Evolutionary conservation across 2,329 filamentous ascomycete genomes (phyloP), one percentile per base, ranked within the genome.

Genomic region (Penicillium concentricum): DNA sequence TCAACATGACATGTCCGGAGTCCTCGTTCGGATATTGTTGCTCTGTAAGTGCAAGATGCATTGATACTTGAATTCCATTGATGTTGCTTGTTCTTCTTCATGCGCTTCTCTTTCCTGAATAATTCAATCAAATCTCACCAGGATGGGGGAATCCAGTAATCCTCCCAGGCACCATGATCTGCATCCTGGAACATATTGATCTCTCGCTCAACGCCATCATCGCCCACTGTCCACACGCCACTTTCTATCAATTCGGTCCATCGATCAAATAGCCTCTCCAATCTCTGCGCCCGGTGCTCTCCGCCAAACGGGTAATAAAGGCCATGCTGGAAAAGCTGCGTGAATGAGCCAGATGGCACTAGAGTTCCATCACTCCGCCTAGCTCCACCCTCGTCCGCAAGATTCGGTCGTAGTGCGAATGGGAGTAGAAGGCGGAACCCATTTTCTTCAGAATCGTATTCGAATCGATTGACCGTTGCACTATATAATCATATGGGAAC

Each of bases 201-300:
- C 5, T 30, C 47, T 41, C 65, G 63, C 18, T 62, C 59, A 10
- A 64, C 61, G 3, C 61, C 64, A n/a, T 66, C 32, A 26, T 35
- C 13, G 7, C 63, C 59, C 43, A 66, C 59, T 35, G 51, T 63
- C 62, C 64, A 64, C 10, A 62, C 37, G 32, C 60, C 58, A 50
- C 48, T 51, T 52, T 67, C 64, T 9, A 63, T 38, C 24, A 61
- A 30, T 44, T 53, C 54, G 7, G 45, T 57, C 54, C 60, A 66
- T 8, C 56, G 51, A 7, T 64, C 57, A 42, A 64, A 56, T 10
- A 62, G 26, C n/a, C 53, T 59, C 37, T 67, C 60, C 41, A 65
- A 39, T 24, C 60, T 56, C 43, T 65, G 57, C 15, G 50, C 38
- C 3, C 61, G 59, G 1, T 12, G 42, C 9, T 61, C 54, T 0